These are phyloP conservation scores for Selenicereus undatus DNA, from an alignment of 148 eudicot species.

Conservation along the genomic window DNA sequence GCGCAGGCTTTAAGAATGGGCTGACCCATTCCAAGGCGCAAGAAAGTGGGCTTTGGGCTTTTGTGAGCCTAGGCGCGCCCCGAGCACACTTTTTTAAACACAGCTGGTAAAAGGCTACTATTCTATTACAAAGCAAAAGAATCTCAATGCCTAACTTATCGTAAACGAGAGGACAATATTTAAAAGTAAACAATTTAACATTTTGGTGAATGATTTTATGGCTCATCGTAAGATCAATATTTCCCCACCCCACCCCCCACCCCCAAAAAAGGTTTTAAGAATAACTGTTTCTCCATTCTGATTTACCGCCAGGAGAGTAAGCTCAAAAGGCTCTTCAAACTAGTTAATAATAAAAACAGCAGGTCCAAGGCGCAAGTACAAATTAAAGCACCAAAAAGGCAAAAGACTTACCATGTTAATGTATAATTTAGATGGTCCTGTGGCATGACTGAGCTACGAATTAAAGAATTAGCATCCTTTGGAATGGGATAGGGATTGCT, in stretches of 20 bases:
- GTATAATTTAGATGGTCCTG: slow-evolving; percentile 92
- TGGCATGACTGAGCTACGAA: slow-evolving; percentile 95
- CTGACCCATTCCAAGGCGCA: too few relatives aligned
- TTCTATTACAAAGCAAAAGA: background rate
- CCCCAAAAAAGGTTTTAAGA: background rate
- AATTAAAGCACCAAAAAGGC: slow-evolving; percentile 2
- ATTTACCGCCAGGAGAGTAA: background rate
- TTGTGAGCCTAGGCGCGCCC: too few relatives aligned
- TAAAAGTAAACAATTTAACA: too few relatives aligned
- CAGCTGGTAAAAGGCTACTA: background rate
- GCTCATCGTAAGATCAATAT: too few relatives aligned
- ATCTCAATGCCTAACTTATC: too few relatives aligned
- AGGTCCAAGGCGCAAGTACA: slow-evolving; percentile 6
- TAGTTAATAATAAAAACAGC: background rate
- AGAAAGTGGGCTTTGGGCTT: too few relatives aligned
- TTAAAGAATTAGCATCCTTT: slow-evolving; percentile 63
- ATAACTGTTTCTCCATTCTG: background rate
- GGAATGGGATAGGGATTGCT: slow-evolving; percentile 85
- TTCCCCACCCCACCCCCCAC: too few relatives aligned
- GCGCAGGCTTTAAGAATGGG: too few relatives aligned
- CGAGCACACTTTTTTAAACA: too few relatives aligned
- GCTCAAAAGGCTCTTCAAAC: background rate
- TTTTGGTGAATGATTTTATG: too few relatives aligned
- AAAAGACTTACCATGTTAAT: slow-evolving; percentile 62
- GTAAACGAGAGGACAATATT: too few relatives aligned